phyloP scores from a whole-genome alignment of 176 grass and related monocot genomes.

The Rhynchospora breviuscula region DNA sequence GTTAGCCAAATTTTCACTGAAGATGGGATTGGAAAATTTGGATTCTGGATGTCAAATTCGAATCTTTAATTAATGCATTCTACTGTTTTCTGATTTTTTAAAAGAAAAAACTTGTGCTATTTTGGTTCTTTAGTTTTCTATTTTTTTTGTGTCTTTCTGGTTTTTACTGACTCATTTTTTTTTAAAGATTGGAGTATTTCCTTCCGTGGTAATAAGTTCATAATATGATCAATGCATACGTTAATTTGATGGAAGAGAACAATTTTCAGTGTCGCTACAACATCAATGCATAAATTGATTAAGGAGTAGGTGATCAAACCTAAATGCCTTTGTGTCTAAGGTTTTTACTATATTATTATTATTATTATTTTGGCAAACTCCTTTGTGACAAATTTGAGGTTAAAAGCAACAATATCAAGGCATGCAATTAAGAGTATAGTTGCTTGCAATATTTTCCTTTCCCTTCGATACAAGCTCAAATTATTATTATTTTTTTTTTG shows the following conservation, averaged over 20 bases:
- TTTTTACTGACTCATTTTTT: not conserved
- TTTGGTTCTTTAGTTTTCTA: not conserved
- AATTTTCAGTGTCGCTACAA: too few relatives aligned
- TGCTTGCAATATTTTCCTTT: not conserved
- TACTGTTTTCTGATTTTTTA: not conserved
- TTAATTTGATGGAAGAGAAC: too few relatives aligned
- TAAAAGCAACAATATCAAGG: too few relatives aligned
- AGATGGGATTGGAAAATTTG: not conserved
- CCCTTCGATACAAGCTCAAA: not conserved
- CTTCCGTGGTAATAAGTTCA: not conserved
- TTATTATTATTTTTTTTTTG: too few relatives aligned
- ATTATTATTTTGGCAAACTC: too few relatives aligned
- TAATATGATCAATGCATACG: too few relatives aligned
- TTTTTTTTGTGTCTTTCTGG: not conserved
- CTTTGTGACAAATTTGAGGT: too few relatives aligned
- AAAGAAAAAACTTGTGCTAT: not conserved
- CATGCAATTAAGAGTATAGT: too few relatives aligned
- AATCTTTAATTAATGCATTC: conserved; percentile 7
- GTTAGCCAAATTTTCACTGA: not conserved
- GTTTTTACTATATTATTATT: too few relatives aligned
- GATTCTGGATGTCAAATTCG: not conserved
- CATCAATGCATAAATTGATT: too few relatives aligned
- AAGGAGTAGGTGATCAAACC: too few relatives aligned
- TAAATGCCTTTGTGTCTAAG: too few relatives aligned
- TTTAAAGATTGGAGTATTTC: not conserved